Base-by-base conservation (phyloP, 75 land plant genomes). In the Pinus tabuliformis region DNA sequence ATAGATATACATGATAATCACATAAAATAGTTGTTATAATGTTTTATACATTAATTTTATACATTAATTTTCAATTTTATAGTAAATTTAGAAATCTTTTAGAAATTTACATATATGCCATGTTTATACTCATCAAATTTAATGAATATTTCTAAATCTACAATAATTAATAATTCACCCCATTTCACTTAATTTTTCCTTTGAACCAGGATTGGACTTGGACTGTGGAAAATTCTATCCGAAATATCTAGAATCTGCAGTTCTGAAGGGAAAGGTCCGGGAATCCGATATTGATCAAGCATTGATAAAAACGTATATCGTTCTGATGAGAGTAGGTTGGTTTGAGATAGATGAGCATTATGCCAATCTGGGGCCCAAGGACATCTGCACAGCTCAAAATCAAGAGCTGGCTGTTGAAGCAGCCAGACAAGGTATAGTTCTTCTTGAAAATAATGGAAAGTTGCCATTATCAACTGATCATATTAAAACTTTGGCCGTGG, bases 341-440 rank as follows among this genome's bases (percentile, higher is more conserved):
- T 87, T 81, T 58, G 93, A 91, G 78, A 88, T 82, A 54, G 24
- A 30, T 52, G 81, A 75, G 9, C 57, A 57, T 5, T 76, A 54
- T 17, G 80, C 28, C 7, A 20, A 30, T 3, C 78, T 86, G 0
- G 89, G 89, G 6, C 70, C 79, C 6, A 21, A 56, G 3, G 86
- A 88, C 77, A 74, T 90, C 9, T 87, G 90, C 71, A 73, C 82
- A 3, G 9, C 39, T 4, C 81, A 79, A 33, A 18, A 83, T 91
- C 18, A 86, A 20, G 79, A 80, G 22, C 36, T 88, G 18, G 90
- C 93, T 9, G n/a, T 45, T 14, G 86, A 91, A 17, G 88, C 90
- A 3, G 90, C 93, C 4, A 72, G 84, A 28, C 30, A 91, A 76
- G 83, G 90, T 3, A 88, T 91, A 18, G 90, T 88, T 3, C 72